Percentiles rank a stretch among this genome's conserved stretches.
Evolutionary conservation across 2,329 filamentous ascomycete species (phyloP).

Genomic region (Xylaria sp.): DNA sequence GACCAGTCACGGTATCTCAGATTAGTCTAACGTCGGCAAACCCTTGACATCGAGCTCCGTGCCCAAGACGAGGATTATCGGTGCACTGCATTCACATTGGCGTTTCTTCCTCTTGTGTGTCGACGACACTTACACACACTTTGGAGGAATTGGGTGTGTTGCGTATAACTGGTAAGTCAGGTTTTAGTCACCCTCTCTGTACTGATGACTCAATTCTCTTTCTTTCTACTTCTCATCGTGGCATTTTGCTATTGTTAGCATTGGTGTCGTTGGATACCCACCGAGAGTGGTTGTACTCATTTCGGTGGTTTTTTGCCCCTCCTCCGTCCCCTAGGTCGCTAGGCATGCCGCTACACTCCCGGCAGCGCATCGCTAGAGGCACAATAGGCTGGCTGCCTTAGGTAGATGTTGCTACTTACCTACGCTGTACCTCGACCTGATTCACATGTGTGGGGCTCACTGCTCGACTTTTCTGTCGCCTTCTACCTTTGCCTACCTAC

Average conservation of each 20-base stretch:
- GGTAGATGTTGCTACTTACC: constrained; percentile 24
- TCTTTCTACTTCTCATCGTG: too few relatives aligned
- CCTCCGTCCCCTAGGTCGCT: constrained; percentile 5
- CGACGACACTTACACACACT: constrained; percentile 14
- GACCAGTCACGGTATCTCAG: background rate
- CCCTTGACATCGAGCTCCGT: background rate
- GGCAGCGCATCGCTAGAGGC: constrained; percentile 22
- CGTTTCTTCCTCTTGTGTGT: constrained; percentile 5
- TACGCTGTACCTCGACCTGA: constrained; percentile 29
- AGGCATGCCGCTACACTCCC: background rate
- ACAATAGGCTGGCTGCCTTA: background rate
- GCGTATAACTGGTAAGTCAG: constrained; percentile 24
- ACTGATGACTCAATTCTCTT: background rate
- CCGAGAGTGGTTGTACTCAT: background rate
- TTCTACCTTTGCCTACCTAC: constrained; percentile 21
- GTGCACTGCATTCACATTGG: background rate
- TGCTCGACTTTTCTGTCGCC: constrained; percentile 40
- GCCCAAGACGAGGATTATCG: background rate
- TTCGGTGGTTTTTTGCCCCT: background rate
- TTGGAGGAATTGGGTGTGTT: constrained; percentile 12
- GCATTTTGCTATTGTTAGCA: background rate
- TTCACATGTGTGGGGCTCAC: constrained; percentile 43
- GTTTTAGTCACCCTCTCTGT: background rate
- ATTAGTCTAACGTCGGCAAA: background rate
- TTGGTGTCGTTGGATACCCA: background rate